Evolutionary conservation across 129 eudicot species (phyloP), one percentile per base, ranked within the genome.

Genomic region (Lactuca sativa): DNA sequence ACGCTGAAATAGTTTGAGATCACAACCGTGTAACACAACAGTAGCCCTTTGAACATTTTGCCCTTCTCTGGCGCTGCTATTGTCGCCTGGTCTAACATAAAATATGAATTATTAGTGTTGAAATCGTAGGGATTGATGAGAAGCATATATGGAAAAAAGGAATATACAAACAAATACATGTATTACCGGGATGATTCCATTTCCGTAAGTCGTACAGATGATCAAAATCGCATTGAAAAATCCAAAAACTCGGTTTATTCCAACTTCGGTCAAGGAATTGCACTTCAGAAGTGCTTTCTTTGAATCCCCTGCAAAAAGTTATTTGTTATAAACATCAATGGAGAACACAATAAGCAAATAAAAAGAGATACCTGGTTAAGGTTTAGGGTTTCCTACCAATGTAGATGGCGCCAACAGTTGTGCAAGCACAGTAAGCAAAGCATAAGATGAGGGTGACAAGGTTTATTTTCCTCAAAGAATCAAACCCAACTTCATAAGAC

Each of bases 101-200:
- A 10, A 37, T 15, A 33, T 54, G 51, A 77, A 49, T 13, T 17
- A 8, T 49, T 40, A 13, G 13, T 40, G 17, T 48, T 1, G 5
- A 54, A 37, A 6, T 15, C 7, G 16, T 51, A 57, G 9, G 58
- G 43, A 30, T 44, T 4, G 10, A 9, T 7, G 10, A 44, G 51
- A 9, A 59, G 2, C 0, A 8, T 17, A 52, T 25, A 53, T 32
- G 56, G 56, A 2, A 38, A 1, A 16, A 32, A 59, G 36, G 3
- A 3, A 65, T 12, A 5, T 21, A n/a, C 9, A 44, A 33, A 66
- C 11, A 32, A 37, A 86, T 44, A 41, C 96, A 86, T 89, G 96
- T 64, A 89, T 89, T 77, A 86, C 96, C 1, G 96, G 96, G 21
- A 89, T 80, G 67, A 86, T 89, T 38, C 92, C 90, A n/a, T 89